These are phyloP conservation scores for Nakazawaea wyomingensis DNA, from an alignment of 805 yeast species.

Conservation along the genomic window DNA sequence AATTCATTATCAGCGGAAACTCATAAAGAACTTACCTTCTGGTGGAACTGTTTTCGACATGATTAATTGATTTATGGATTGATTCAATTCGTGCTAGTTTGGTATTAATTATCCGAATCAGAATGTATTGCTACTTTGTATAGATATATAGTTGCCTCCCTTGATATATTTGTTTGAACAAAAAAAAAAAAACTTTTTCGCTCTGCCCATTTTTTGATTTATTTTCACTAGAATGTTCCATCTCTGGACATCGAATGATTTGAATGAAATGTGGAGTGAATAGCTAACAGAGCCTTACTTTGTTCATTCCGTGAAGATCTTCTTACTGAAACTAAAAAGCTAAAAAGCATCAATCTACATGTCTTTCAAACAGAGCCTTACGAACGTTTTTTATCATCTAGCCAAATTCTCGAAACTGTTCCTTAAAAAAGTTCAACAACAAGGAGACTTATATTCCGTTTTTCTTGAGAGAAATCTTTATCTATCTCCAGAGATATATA, in stretches of 20 bases:
- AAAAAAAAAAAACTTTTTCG: not conserved
- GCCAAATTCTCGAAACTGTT: too few relatives aligned
- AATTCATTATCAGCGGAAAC: not conserved
- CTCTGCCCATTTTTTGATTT: not conserved
- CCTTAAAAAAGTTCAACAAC: too few relatives aligned
- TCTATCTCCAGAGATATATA: too few relatives aligned
- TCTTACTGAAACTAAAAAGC: too few relatives aligned
- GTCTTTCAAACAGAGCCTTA: too few relatives aligned
- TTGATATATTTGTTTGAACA: not conserved
- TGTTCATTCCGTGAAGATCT: not conserved
- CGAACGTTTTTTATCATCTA: too few relatives aligned
- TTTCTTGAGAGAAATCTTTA: too few relatives aligned
- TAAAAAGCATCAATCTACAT: too few relatives aligned
- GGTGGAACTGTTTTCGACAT: slow-evolving; percentile 7
- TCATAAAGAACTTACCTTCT: slow-evolving; percentile 3
- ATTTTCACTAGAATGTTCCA: slow-evolving; percentile 1
- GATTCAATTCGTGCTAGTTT: not conserved
- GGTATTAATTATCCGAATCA: not conserved
- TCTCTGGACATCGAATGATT: too few relatives aligned
- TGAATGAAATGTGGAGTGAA: not conserved
- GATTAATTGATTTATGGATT: not conserved
- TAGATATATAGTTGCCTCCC: slow-evolving; percentile 1
- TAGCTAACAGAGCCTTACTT: not conserved
- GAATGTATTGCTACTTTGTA: not conserved
- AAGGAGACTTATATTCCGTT: too few relatives aligned